Evolutionary conservation across 2,329 filamentous ascomycete species (phyloP), one percentile per base, ranked within the genome.

Genomic region (Cytospora paraplurivora): DNA sequence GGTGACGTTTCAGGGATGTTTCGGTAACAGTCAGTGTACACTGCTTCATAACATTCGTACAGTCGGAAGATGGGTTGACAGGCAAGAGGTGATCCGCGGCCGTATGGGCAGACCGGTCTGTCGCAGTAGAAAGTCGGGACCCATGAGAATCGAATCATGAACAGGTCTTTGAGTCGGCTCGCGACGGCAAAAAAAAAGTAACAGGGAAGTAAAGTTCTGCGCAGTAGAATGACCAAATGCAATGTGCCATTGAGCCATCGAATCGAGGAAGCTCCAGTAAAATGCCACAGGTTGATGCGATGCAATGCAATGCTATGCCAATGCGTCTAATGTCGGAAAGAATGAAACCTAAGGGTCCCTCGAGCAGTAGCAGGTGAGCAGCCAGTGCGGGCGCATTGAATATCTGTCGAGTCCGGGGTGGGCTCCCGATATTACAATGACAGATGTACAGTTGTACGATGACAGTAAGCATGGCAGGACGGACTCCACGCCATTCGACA

Each of bases 311-410:
- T 68, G 64, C 63, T 70, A 71, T 70, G 68, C 69, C 69, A 71
- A 71, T 71, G 69, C 67, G 68, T 71, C 67, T 70, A 67, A 71
- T 71, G 68, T 68, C 65, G 67, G 59, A 62, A 60, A 69, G 63
- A 66, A 68, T 67, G 63, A 66, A 55, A 64, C 54, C 50, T 64
- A 62, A 27, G 50, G 13, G 51, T 61, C 64, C 56, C 61, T 66
- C 49, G 51, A 49, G 64, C 53, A 61, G 61, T 58, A 60, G 54
- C 47, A 61, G 62, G 60, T 61, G 12, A 61, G 49, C 33, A 49
- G 50, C 33, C 32, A 61, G 34, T 50, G 53, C 41, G 19, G 51
- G 56, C 62, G 59, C n/a, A 47, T 44, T 34, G 34, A 64, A 47
- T 49, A 51, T 47, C 55, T 61, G 50, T 64, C 57, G 53, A 62